Evolutionary conservation across 306 rosid genomes (phyloP).

Genomic region (Trifolium pratense): DNA sequence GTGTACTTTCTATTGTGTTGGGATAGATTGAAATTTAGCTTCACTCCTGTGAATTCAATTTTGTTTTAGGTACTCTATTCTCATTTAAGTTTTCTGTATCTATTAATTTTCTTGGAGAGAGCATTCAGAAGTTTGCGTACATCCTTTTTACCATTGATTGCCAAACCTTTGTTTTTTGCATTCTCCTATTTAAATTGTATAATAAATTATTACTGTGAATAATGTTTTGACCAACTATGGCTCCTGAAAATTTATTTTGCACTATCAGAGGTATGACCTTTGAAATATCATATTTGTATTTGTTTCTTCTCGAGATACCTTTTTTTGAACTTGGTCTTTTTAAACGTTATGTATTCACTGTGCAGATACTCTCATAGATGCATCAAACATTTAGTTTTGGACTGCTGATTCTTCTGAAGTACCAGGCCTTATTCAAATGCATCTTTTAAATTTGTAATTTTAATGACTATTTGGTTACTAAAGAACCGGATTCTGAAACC

Average conservation of each 20-base stretch:
- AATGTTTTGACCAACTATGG: constrained; percentile 23
- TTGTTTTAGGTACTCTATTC: not conserved
- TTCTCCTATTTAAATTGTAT: not conserved
- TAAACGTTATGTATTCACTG: constrained; percentile 63
- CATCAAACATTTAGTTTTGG: constrained; percentile 80
- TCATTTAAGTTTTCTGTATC: not conserved
- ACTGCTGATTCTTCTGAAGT: constrained; percentile 88
- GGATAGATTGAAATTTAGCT: not conserved
- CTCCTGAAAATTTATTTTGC: constrained; percentile 43
- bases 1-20: not conserved
- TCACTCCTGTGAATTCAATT: not conserved
- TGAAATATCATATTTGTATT: constrained; percentile 25
- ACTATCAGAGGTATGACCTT: constrained; percentile 45
- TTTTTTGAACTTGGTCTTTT: constrained; percentile 52
- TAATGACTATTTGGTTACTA: constrained; percentile 52
- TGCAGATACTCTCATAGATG: constrained; percentile 82
- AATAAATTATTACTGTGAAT: not conserved
- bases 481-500: constrained; percentile 59
- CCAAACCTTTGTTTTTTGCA: not conserved
- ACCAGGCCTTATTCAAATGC: constrained; percentile 75
- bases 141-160: constrained; percentile 19
- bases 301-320: constrained; percentile 29
- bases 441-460: constrained; percentile 62
- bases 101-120: not conserved
- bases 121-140: constrained; percentile 5